A percentile compares a stretch with the other conserved stretches of the same genome.
These are phyloP conservation scores for Leptomonas seymouri DNA, from an alignment of 208 protist species.

Conservation along the genomic window DNA sequence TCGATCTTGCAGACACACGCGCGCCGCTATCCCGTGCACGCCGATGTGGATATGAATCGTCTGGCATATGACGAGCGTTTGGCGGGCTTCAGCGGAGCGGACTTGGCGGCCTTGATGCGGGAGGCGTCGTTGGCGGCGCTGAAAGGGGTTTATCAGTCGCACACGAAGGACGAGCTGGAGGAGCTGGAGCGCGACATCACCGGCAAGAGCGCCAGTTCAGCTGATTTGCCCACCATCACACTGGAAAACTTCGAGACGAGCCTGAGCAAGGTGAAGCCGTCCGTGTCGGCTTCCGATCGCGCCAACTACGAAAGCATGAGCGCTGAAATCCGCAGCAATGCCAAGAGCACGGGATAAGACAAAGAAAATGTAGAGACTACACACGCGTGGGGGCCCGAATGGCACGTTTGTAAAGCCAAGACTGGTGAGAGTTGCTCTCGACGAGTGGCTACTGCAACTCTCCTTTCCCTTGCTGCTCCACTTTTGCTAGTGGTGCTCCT, in stretches of 20 bases:
- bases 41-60: slow-evolving; percentile 69
- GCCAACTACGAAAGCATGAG: slow-evolving; percentile 75
- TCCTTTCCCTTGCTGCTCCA: too few species aligned
- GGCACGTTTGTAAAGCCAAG: not conserved
- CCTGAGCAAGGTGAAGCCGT: slow-evolving; percentile 75
- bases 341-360: slow-evolving; percentile 32
- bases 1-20: slow-evolving; percentile 92
- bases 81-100: slow-evolving; percentile 96
- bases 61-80: slow-evolving; percentile 79
- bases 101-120: slow-evolving; percentile 92
- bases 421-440: too few species aligned
- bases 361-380: slow-evolving; percentile 5
- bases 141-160: slow-evolving; percentile 72
- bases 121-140: slow-evolving; percentile 92
- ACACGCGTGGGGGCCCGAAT: not conserved
- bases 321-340: slow-evolving; percentile 34
- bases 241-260: slow-evolving; percentile 65
- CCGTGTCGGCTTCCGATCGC: slow-evolving; percentile 76
- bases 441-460: too few species aligned
- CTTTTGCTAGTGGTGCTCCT: not conserved
- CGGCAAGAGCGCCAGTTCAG: slow-evolving; percentile 36
- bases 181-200: slow-evolving; percentile 77
- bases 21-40: slow-evolving; percentile 88
- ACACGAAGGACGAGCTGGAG: slow-evolving; percentile 65
- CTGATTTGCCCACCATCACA: slow-evolving; percentile 67